These are phyloP conservation scores for Gleditsia sinensis DNA, from an alignment of 306 rosid genomes.

Conservation along the genomic window DNA sequence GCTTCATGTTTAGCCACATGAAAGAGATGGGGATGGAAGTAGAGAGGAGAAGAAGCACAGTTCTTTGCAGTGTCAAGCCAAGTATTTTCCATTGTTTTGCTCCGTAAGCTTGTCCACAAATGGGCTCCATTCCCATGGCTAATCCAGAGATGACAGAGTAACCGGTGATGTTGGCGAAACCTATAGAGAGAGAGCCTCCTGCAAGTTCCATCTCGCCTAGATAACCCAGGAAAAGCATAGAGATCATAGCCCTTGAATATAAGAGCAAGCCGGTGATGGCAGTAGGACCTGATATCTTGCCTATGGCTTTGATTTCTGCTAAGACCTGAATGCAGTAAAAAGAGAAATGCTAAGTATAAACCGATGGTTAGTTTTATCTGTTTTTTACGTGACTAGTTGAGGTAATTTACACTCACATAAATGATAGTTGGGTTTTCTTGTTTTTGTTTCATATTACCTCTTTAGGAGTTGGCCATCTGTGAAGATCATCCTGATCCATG, in stretches of 20 bases:
- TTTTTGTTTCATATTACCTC: conserved; percentile 62
- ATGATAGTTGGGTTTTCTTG: background rate
- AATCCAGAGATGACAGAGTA: conserved; percentile 96
- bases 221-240: conserved; percentile 92
- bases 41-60: conserved; percentile 80
- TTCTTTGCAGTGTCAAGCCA: conserved; percentile 83
- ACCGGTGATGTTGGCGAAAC: conserved; percentile 98
- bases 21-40: conserved; percentile 83
- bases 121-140: conserved; percentile 99
- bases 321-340: conserved; percentile 58
- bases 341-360: conserved; percentile 7
- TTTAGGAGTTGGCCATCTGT: conserved; percentile 74
- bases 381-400: conserved; percentile 22
- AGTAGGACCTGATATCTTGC: conserved; percentile 84
- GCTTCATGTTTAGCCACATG: conserved; percentile 82
- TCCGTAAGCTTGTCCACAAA: conserved; percentile 95
- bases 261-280: conserved; percentile 73
- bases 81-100: conserved; percentile 90
- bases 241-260: conserved; percentile 93
- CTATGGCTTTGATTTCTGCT: conserved; percentile 81
- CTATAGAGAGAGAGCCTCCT: conserved; percentile 91
- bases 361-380: background rate
- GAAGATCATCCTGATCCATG: conserved; percentile 45
- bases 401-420: conserved; percentile 6
- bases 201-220: conserved; percentile 96